Conservation (phyloP, 2,329 filamentous ascomycete genomes). For the Raffaelea arxii region DNA sequence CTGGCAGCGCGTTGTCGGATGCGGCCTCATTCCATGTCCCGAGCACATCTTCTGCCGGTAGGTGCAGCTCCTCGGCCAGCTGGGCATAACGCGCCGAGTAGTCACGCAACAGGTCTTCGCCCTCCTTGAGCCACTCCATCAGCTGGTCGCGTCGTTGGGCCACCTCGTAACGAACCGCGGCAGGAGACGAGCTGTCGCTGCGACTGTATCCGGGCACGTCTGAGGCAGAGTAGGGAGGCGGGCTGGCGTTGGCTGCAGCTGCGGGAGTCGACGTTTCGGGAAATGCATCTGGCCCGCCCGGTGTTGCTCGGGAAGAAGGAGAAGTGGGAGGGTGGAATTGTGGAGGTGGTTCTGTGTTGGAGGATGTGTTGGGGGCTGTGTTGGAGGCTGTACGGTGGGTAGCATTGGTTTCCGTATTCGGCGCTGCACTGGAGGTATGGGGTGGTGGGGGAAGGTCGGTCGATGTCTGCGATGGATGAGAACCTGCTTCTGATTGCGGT, state of each 20-base stretch:
- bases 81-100: conserved; percentile 21
- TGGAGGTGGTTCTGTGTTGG: too few relatives aligned
- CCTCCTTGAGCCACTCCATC: conserved; percentile 18
- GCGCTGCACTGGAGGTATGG: too few relatives aligned
- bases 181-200: conserved; percentile 1
- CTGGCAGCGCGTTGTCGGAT: conserved; percentile 20
- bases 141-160: conserved; percentile 18
- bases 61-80: conserved; percentile 16
- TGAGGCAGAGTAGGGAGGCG: conserved; percentile 17
- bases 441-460: too few relatives aligned
- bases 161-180: conserved; percentile 17
- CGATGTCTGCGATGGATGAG: too few relatives aligned
- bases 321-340: too few relatives aligned
- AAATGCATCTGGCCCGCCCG: too few relatives aligned
- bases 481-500: too few relatives aligned
- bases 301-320: too few relatives aligned
- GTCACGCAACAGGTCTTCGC: conserved; percentile 21
- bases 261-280: conserved; percentile 5
- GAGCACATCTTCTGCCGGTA: conserved; percentile 19
- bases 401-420: too few relatives aligned
- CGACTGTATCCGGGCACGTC: conserved; percentile 17
- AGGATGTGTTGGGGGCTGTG: too few relatives aligned
- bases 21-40: conserved; percentile 21
- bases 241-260: conserved; percentile 10
- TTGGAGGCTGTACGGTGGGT: too few relatives aligned